Evolutionary conservation across 2,329 filamentous ascomycete genomes (phyloP).

Genomic region (Falciphora oryzae): DNA sequence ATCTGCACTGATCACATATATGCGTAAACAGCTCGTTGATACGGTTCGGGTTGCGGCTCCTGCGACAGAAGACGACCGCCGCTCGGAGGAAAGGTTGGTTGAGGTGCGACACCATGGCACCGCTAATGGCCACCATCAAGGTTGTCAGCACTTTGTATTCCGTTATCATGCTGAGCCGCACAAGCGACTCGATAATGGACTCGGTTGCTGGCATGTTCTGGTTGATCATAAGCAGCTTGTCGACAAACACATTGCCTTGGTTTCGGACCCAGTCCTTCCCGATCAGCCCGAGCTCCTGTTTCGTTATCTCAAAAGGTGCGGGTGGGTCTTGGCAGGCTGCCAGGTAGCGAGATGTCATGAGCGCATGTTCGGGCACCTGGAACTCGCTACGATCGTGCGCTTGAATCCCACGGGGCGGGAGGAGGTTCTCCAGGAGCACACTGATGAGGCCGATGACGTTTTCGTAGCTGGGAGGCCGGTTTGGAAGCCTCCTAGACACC

Average conservation of each 20-base stretch:
- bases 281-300: slow-evolving; percentile 14
- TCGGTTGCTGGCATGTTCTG: slow-evolving; percentile 47
- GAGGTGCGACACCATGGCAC: slow-evolving; percentile 39
- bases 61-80: slow-evolving; percentile 41
- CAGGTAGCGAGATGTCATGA: neutral
- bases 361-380: neutral
- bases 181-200: slow-evolving; percentile 51
- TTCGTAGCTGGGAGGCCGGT: slow-evolving; percentile 48
- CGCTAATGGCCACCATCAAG: slow-evolving; percentile 47
- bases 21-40: slow-evolving; percentile 36
- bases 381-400: neutral
- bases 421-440: slow-evolving; percentile 36
- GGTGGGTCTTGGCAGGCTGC: slow-evolving; percentile 14
- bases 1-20: slow-evolving; percentile 36
- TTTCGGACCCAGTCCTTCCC: slow-evolving; percentile 19
- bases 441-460: slow-evolving; percentile 46
- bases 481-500: slow-evolving; percentile 43
- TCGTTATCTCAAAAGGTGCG: slow-evolving; percentile 17
- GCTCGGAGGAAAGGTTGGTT: slow-evolving; percentile 54
- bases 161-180: slow-evolving; percentile 45
- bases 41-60: slow-evolving; percentile 28
- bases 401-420: slow-evolving; percentile 9
- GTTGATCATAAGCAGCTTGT: slow-evolving; percentile 60
- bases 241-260: slow-evolving; percentile 48
- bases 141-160: slow-evolving; percentile 47